These are phyloP conservation scores for Capsella bursapastoris DNA, from an alignment of 345 rosid species.

Conservation along the genomic window DNA sequence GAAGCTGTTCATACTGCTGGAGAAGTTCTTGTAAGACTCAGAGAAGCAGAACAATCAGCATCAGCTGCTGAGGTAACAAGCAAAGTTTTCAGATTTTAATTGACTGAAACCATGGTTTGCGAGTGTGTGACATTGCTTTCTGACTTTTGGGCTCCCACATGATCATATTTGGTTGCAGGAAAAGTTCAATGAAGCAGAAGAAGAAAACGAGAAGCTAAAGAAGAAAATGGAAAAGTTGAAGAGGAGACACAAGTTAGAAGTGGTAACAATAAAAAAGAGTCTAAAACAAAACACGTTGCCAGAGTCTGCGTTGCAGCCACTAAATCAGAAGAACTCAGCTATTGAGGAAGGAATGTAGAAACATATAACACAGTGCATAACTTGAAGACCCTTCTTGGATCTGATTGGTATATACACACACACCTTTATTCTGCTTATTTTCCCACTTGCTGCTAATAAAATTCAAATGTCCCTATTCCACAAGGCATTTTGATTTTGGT, in stretches of 20 bases:
- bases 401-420: conserved; percentile 30
- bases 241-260: conserved; percentile 92
- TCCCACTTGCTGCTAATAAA: conserved; percentile 33
- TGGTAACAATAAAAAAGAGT: conserved; percentile 82
- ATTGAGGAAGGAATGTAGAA: conserved; percentile 38
- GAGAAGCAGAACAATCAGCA: conserved; percentile 91
- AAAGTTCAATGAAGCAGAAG: conserved; percentile 51
- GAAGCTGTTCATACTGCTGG: conserved; percentile 99
- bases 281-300: conserved; percentile 85
- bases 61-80: conserved; percentile 72
- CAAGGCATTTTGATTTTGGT: conserved; percentile 27
- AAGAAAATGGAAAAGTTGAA: conserved; percentile 87
- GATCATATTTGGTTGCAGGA: conserved; percentile 56
- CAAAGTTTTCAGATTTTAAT: not conserved
- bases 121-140: conserved; percentile 1
- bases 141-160: conserved; percentile 13
- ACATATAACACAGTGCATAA: conserved; percentile 29
- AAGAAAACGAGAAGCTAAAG: conserved; percentile 85
- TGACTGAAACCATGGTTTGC: not conserved
- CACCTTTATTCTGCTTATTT: not conserved
- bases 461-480: conserved; percentile 30
- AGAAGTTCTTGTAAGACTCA: conserved; percentile 87
- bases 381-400: conserved; percentile 43
- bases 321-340: conserved; percentile 54
- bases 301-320: conserved; percentile 74